Percentiles rank a stretch among this genome's conserved stretches.
These are phyloP conservation scores for Saturnispora dispora DNA, from an alignment of 805 yeast species.

Conservation along the genomic window DNA sequence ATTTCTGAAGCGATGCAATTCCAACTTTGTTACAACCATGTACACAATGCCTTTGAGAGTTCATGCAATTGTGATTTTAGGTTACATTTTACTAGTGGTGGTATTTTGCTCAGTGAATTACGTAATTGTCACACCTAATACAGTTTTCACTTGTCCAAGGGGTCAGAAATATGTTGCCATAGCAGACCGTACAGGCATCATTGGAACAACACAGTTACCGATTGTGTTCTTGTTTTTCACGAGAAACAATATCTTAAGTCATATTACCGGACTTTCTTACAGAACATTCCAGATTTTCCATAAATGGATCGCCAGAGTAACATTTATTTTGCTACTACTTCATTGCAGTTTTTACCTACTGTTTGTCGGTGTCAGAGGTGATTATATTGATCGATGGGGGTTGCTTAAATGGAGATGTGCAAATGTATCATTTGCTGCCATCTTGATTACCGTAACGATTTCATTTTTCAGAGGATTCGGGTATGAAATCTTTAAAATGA, in stretches of 20 bases:
- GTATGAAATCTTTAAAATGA: conserved; percentile 39
- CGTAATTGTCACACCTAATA: conserved; percentile 21
- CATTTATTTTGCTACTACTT: conserved; percentile 29
- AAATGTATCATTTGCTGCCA: conserved; percentile 27
- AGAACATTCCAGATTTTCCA: conserved; percentile 30
- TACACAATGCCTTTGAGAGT: conserved; percentile 27
- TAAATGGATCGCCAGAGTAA: conserved; percentile 34
- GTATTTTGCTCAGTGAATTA: conserved; percentile 25
- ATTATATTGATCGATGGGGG: conserved; percentile 30
- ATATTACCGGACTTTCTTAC: conserved; percentile 29
- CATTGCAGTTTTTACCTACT: conserved; percentile 33
- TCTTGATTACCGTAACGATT: conserved; percentile 22
- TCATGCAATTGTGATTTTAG: conserved; percentile 23
- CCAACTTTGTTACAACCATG: conserved; percentile 10
- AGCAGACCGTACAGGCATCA: conserved; percentile 41
- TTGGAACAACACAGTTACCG: conserved; percentile 33
- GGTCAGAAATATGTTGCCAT: conserved; percentile 25
- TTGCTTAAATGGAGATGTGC: conserved; percentile 38
- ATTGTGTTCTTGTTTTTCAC: conserved; percentile 28
- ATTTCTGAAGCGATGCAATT: conserved; percentile 4
- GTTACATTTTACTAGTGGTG: conserved; percentile 22
- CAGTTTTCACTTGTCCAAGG: conserved; percentile 24
- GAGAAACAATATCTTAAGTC: conserved; percentile 26
- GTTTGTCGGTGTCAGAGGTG: conserved; percentile 29
- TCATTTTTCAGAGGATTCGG: conserved; percentile 29